phyloP scores from a whole-genome alignment of 2,329 filamentous ascomycete genomes.

The Colletotrichum plurivorum region DNA sequence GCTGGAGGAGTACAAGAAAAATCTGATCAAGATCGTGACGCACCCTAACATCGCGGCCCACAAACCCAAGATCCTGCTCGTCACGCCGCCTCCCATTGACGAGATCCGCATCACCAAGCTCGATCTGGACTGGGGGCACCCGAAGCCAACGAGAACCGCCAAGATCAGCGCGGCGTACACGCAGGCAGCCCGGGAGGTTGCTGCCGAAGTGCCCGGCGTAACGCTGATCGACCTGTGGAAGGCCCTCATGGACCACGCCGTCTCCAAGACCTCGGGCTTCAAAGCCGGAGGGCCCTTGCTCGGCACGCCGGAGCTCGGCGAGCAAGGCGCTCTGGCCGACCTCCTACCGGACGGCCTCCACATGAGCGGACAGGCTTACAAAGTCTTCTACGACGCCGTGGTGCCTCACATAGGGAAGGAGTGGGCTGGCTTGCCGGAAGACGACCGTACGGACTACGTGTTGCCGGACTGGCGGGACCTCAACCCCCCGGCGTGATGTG shows the following conservation, averaged over 20 bases:
- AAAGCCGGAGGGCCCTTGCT: conserved; percentile 63
- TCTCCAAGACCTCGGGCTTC: conserved; percentile 69
- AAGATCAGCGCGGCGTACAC: conserved; percentile 70
- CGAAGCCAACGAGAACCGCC: conserved; percentile 59
- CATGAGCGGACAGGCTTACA: conserved; percentile 68
- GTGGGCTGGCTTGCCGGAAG: conserved; percentile 53
- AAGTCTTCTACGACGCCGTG: conserved; percentile 64
- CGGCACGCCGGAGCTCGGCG: conserved; percentile 64
- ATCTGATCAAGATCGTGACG: conserved; percentile 78
- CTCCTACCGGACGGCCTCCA: conserved; percentile 73
- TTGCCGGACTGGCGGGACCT: conserved; percentile 64
- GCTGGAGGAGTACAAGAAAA: conserved; percentile 80
- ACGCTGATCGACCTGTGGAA: conserved; percentile 85
- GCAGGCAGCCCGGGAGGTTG: conserved; percentile 74
- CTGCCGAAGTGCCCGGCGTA: conserved; percentile 75
- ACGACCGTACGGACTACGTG: conserved; percentile 56
- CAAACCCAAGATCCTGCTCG: conserved; percentile 79
- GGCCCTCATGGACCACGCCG: conserved; percentile 80
- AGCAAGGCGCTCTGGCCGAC: conserved; percentile 64
- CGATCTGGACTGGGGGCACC: conserved; percentile 61
- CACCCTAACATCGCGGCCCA: conserved; percentile 81
- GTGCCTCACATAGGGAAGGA: conserved; percentile 63
- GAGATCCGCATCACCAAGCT: conserved; percentile 74
- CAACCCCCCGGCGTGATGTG: conserved; percentile 32
- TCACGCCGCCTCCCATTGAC: conserved; percentile 88